Base-by-base conservation (phyloP, 2,329 filamentous ascomycete species). In the Neobulgaria alba region DNA sequence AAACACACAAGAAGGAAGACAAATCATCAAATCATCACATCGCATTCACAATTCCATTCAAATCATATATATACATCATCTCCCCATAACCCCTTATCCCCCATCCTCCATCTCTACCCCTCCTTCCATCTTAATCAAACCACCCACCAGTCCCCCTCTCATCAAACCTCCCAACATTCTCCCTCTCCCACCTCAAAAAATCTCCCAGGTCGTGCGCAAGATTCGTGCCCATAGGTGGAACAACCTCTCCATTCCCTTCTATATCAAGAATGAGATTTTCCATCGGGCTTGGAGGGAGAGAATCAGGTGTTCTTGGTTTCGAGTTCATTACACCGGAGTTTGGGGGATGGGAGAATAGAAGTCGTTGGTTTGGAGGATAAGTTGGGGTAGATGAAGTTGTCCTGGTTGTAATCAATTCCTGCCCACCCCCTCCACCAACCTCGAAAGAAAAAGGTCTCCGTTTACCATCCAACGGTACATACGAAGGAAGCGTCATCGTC, bases 161-260 rank as follows among this genome's bases (percentile, higher is more conserved):
- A 26, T 26, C n/a, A n/a, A n/a, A n/a, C n/a, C n/a, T n/a, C n/a
- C n/a, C n/a, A 12, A 51, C 45, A 53, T 56, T 41, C 14, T 46
- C 41, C 17, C 43, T 41, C 56, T 76, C 73, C 73, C 74, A 79
- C 40, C 61, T 65, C 35, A 79, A 53, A 49, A 75, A 79, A 45
- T 78, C 74, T 1, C 71, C 71, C 29, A 79, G 54, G 52, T 79
- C 75, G 46, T 77, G 71, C 9, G 68, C 67, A 2, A 79, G 62
- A 47, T 79, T 79, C 53, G 71, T 78, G 0, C 73, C 73, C 75
- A 79, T 78, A 0, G 73, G 71, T 39, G 73, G 67, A 8, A 64
- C 55, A 38, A 65, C 63, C 20, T 61, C 47, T 26, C 49, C 46
- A 16, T 39, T 45, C 10, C 23, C 33, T 14, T 29, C 14, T 29